These are phyloP conservation scores for Boechera divaricarpa DNA, from an alignment of 345 rosid genomes.

Conservation along the genomic window DNA sequence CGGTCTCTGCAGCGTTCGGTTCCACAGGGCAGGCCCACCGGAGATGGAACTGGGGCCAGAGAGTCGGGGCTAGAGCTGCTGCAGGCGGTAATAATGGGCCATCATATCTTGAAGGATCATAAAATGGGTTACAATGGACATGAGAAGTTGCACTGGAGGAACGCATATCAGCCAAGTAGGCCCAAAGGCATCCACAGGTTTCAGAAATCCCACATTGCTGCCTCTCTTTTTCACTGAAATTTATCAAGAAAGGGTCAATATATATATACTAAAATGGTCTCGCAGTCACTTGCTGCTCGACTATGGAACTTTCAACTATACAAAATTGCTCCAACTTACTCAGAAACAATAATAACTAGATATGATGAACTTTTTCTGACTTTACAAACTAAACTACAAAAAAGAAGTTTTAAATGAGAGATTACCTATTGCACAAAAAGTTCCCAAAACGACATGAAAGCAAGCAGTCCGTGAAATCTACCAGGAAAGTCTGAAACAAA, in stretches of 20 bases:
- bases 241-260: constrained; percentile 23
- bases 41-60: constrained; percentile 98
- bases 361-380: constrained; percentile 15
- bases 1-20: constrained; percentile 76
- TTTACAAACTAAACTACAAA: constrained; percentile 23
- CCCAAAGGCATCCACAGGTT: constrained; percentile 89
- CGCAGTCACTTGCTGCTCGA: constrained; percentile 9
- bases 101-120: constrained; percentile 63
- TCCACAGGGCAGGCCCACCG: constrained; percentile 97
- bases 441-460: constrained; percentile 96
- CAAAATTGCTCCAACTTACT: constrained; percentile 19
- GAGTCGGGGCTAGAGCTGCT: constrained; percentile 94
- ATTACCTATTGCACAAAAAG: constrained; percentile 91
- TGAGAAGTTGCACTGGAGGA: constrained; percentile 62
- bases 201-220: constrained; percentile 67
- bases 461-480: constrained; percentile 85
- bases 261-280: constrained; percentile 12
- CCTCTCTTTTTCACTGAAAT: constrained; percentile 91
- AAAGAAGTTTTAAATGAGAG: constrained; percentile 22
- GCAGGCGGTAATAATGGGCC: constrained; percentile 86
- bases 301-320: not conserved
- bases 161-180: constrained; percentile 82
- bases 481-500: constrained; percentile 76
- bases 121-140: constrained; percentile 79
- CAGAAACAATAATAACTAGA: constrained; percentile 13